Evolutionary conservation across 495 filamentous ascomycete genomes (phyloP).

Genomic region (Echria macrotheca): DNA sequence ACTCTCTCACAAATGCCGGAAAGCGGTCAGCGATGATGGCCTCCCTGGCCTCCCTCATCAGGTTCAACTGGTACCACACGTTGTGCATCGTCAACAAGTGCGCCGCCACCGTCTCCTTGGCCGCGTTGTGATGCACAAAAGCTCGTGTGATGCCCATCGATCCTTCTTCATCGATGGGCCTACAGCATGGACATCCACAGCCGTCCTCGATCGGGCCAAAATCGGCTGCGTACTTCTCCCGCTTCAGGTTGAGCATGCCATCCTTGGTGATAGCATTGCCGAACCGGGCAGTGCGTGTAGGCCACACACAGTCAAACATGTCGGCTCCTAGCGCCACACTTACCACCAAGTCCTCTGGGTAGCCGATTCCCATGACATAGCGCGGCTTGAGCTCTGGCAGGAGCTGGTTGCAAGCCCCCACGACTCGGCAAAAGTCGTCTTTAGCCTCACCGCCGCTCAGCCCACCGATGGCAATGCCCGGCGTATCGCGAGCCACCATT

Average conservation of each 20-base stretch:
- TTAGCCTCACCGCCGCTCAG: constrained; percentile 76
- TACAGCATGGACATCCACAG: constrained; percentile 76
- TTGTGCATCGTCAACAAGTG: constrained; percentile 95
- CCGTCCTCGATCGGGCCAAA: constrained; percentile 76
- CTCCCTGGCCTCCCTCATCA: constrained; percentile 70
- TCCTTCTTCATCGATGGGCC: constrained; percentile 52
- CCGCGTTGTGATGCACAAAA: constrained; percentile 84
- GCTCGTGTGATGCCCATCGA: constrained; percentile 82
- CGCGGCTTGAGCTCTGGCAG: constrained; percentile 87
- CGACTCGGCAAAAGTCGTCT: constrained; percentile 55
- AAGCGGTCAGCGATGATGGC: constrained; percentile 80
- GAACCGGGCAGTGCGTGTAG: constrained; percentile 91
- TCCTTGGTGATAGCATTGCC: constrained; percentile 83
- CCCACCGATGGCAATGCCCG: constrained; percentile 94
- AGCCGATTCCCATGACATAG: constrained; percentile 98
- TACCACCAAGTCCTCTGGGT: constrained; percentile 91
- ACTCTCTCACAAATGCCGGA: constrained; percentile 70
- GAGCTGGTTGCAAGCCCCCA: constrained; percentile 76
- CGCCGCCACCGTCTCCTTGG: constrained; percentile 92
- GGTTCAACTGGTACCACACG: constrained; percentile 76
- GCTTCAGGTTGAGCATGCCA: constrained; percentile 78
- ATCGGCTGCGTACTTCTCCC: constrained; percentile 68
- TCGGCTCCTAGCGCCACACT: constrained; percentile 90
- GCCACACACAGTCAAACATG: constrained; percentile 99
- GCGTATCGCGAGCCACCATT: constrained; percentile 89